phyloP scores from a whole-genome alignment of 2,329 filamentous ascomycete genomes.

The Sporothrix protearum region DNA sequence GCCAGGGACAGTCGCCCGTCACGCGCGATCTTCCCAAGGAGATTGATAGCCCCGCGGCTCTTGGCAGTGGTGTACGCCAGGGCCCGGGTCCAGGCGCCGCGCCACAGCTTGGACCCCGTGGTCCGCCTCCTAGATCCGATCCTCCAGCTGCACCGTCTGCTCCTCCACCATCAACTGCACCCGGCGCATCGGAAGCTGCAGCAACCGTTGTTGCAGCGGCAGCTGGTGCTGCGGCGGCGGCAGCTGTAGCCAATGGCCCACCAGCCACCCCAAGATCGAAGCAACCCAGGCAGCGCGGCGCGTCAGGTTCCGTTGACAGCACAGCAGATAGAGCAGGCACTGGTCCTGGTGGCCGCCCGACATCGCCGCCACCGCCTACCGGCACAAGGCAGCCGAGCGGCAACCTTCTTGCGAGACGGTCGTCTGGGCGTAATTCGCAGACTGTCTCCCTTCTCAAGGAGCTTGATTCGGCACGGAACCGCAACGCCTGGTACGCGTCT shows the following conservation, averaged over 20 bases:
- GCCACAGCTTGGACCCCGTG: slow-evolving; percentile 37
- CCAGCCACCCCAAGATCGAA: slow-evolving; percentile 36
- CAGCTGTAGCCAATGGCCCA: not conserved
- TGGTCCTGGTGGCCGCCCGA: slow-evolving; percentile 41
- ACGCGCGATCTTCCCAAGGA: slow-evolving; percentile 41
- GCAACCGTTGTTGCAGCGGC: slow-evolving; percentile 12
- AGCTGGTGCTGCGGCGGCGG: slow-evolving; percentile 28
- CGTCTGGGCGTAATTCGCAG: slow-evolving; percentile 60
- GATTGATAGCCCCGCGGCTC: slow-evolving; percentile 51
- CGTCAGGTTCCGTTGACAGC: slow-evolving; percentile 63
- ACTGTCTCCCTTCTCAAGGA: slow-evolving; percentile 79
- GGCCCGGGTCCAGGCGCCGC: slow-evolving; percentile 33
- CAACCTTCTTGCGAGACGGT: slow-evolving; percentile 57
- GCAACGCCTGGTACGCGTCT: slow-evolving; percentile 95
- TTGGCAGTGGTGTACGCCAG: slow-evolving; percentile 58
- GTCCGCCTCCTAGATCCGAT: slow-evolving; percentile 36
- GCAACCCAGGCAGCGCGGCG: slow-evolving; percentile 52
- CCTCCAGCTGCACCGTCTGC: slow-evolving; percentile 25
- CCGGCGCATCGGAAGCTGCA: slow-evolving; percentile 16
- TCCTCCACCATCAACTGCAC: slow-evolving; percentile 12
- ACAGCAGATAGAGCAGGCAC: slow-evolving; percentile 49
- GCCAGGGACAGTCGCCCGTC: slow-evolving; percentile 43
- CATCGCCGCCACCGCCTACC: slow-evolving; percentile 55
- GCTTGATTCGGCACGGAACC: slow-evolving; percentile 75
- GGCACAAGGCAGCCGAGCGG: slow-evolving; percentile 47